Conservation (phyloP, 1,284 basidiomycete species). For the Rhizopogon parksii region DNA sequence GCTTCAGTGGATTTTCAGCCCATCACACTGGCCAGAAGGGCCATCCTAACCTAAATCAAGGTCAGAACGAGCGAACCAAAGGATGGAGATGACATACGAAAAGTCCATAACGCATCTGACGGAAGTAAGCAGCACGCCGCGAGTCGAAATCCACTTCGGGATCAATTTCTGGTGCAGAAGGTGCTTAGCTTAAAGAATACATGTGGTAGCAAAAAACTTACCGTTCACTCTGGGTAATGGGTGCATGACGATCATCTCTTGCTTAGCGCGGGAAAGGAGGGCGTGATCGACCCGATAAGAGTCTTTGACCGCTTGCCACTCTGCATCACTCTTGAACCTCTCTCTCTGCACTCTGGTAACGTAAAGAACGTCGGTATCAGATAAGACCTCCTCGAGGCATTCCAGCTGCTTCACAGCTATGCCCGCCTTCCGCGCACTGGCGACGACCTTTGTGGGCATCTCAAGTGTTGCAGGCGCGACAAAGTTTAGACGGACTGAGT, state of each 20-base stretch:
- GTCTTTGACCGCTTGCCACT: slow-evolving; percentile 91
- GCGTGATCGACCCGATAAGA: slow-evolving; percentile 93
- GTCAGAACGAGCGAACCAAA: slow-evolving; percentile 4
- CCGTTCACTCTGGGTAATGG: slow-evolving; percentile 91
- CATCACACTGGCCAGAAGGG: slow-evolving; percentile 65
- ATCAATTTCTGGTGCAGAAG: slow-evolving; percentile 71
- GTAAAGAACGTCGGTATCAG: slow-evolving; percentile 95
- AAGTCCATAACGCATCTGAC: slow-evolving; percentile 97
- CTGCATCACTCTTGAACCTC: slow-evolving; percentile 76
- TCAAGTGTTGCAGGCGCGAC: slow-evolving; percentile 86
- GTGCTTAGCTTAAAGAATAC: slow-evolving; percentile 4
- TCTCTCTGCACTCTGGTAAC: slow-evolving; percentile 97
- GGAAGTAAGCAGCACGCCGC: slow-evolving; percentile 92
- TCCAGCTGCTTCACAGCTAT: slow-evolving; percentile 75
- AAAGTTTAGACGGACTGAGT: slow-evolving; percentile 94
- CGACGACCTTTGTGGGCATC: slow-evolving; percentile 87
- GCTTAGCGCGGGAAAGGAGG: slow-evolving; percentile 85
- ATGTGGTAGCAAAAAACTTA: slow-evolving; percentile 27
- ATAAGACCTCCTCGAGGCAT: slow-evolving; percentile 84
- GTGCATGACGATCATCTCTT: slow-evolving; percentile 98
- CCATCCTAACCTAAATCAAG: slow-evolving; percentile 62
- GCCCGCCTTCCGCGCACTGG: slow-evolving; percentile 79
- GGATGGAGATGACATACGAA: slow-evolving; percentile 57
- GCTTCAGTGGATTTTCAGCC: slow-evolving; percentile 18
- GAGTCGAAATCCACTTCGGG: slow-evolving; percentile 98